Evolutionary conservation across 225 moss, liverwort and hornwort genomes (phyloP).

Genomic region (Asterella californica): DNA sequence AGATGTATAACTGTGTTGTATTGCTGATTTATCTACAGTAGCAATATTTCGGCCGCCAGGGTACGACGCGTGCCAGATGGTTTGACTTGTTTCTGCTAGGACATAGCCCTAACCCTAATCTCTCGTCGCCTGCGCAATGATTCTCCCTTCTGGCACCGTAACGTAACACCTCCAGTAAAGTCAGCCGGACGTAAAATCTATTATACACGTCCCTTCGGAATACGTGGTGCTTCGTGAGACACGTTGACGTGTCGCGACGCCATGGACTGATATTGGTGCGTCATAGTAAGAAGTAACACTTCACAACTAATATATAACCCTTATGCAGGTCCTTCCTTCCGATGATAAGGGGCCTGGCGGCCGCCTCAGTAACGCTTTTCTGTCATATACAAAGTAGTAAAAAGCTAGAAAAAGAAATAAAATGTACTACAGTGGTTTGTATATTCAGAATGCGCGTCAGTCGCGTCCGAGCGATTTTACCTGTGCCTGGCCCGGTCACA

Average conservation of each 20-base stretch:
- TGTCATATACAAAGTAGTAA: too few relatives aligned
- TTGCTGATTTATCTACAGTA: not conserved
- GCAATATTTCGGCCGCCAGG: slow-evolving; percentile 1
- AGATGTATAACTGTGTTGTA: not conserved
- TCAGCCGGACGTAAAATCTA: not conserved
- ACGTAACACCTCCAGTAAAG: too few relatives aligned
- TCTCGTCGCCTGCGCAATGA: not conserved
- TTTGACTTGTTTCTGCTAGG: not conserved
- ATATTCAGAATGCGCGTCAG: too few relatives aligned
- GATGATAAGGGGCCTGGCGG: not conserved
- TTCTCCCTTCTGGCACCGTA: not conserved
- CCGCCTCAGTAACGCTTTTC: too few relatives aligned
- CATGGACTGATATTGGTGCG: not conserved
- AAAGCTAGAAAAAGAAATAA: too few relatives aligned
- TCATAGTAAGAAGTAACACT: not conserved
- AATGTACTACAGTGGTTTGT: too few relatives aligned
- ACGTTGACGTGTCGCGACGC: not conserved
- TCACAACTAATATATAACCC: not conserved
- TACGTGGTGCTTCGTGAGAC: slow-evolving; percentile 1
- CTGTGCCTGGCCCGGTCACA: not conserved
- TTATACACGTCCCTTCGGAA: not conserved
- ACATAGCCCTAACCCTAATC: slow-evolving; percentile 5
- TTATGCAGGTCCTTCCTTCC: not conserved
- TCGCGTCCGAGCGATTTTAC: too few relatives aligned
- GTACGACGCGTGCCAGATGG: not conserved